phyloP scores from a whole-genome alignment of 208 protist species.

The Acanthamoeba culbertsoni region DNA sequence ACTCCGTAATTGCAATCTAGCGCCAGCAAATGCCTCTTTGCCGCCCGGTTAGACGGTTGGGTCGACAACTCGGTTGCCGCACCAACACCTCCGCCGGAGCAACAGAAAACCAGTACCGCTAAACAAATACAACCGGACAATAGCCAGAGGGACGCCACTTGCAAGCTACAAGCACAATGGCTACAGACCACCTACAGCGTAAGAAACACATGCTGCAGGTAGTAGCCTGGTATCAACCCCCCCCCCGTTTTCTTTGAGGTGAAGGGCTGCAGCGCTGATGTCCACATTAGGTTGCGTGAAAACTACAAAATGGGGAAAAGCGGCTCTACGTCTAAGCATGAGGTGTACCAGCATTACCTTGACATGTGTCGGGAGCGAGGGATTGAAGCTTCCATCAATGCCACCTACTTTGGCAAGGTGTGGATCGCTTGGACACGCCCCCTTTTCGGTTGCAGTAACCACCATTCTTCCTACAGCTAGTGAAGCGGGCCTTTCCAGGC shows the following conservation, averaged over 20 bases:
- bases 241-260: not conserved
- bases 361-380: not conserved
- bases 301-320: slow-evolving; percentile 39
- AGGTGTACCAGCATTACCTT: not conserved
- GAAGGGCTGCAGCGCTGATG: not conserved
- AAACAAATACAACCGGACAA: too few species aligned
- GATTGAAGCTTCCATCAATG: not conserved
- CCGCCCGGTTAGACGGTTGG: too few species aligned
- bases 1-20: too few species aligned
- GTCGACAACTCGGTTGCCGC: too few species aligned
- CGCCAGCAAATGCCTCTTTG: too few species aligned
- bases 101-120: too few species aligned
- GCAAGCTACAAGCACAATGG: too few species aligned
- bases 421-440: not conserved
- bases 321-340: slow-evolving; percentile 10
- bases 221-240: not conserved
- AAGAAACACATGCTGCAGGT: slow-evolving; percentile 27
- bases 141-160: too few species aligned
- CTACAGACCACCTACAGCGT: not conserved
- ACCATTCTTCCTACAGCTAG: not conserved
- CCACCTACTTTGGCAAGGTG: not conserved
- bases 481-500: not conserved
- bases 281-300: not conserved
- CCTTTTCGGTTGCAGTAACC: not conserved
- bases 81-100: too few species aligned